A percentile compares a stretch with the other conserved stretches of the same genome.
These are phyloP conservation scores for Pulchroboletus neoregius DNA, from an alignment of 1,284 basidiomycete genomes.

Conservation along the genomic window DNA sequence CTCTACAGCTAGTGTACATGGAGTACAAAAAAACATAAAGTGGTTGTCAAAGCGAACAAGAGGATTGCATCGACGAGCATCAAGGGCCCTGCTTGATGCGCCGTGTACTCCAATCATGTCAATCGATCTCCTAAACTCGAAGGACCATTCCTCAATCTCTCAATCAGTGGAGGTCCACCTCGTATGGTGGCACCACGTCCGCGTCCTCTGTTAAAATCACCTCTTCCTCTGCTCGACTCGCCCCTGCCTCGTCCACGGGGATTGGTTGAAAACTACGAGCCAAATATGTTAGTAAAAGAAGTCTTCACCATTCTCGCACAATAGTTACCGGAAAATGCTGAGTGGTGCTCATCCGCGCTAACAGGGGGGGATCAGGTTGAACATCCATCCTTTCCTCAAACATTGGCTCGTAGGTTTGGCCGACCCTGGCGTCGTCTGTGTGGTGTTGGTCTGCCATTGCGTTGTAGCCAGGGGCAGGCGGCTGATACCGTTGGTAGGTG, in stretches of 20 bases:
- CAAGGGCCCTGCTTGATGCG: neutral
- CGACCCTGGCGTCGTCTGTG: conserved; percentile 4
- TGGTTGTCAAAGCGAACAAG: neutral
- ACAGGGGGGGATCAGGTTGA: conserved; percentile 20
- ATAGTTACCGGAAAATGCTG: conserved; percentile 22
- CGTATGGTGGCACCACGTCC: conserved; percentile 19
- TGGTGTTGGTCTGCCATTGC: conserved; percentile 6
- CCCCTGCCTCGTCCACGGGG: conserved; percentile 25
- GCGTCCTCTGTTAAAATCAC: conserved; percentile 23
- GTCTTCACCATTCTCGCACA: neutral
- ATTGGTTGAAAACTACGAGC: conserved; percentile 11
- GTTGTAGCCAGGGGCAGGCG: conserved; percentile 2
- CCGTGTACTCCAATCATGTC: conserved; percentile 7
- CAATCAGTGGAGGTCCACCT: conserved; percentile 16
- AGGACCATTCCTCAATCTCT: conserved; percentile 18
- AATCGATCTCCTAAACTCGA: conserved; percentile 21
- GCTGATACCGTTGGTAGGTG: conserved; percentile 12
- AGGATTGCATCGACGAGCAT: neutral
- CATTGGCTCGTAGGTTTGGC: conserved; percentile 15
- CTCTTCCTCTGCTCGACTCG: conserved; percentile 17
- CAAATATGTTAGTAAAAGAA: conserved; percentile 2
- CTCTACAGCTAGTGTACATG: conserved; percentile 1
- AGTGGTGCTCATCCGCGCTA: conserved; percentile 27
- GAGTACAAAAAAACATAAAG: neutral
- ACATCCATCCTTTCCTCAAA: conserved; percentile 13